Evolutionary conservation across 2,329 filamentous ascomycete genomes (phyloP).

Genomic region (Graphiopsis chlorocephala): DNA sequence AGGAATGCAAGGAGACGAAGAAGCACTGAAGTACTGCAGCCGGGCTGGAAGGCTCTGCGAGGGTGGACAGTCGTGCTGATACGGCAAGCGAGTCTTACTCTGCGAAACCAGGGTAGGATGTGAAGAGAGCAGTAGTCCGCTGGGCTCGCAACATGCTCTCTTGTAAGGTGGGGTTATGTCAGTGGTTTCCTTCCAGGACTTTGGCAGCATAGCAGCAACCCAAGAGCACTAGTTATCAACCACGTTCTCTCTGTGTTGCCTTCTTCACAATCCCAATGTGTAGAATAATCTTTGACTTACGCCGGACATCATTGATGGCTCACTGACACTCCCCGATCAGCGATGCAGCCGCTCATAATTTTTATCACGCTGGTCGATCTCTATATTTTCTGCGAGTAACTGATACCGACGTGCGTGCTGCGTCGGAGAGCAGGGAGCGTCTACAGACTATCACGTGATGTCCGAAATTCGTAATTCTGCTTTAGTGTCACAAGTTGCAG

Average conservation of each 20-base stretch:
- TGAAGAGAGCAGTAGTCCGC: constrained; percentile 2
- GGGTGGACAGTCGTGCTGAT: background rate
- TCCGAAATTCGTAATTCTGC: too few relatives aligned
- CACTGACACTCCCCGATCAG: too few relatives aligned
- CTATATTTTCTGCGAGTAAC: too few relatives aligned
- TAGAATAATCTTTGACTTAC: too few relatives aligned
- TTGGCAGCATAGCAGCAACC: background rate
- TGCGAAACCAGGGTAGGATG: constrained; percentile 6
- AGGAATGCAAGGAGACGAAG: background rate
- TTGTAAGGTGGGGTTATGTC: background rate
- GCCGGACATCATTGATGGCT: too few relatives aligned
- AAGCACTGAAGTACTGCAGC: background rate
- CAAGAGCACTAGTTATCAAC: background rate
- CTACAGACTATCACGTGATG: too few relatives aligned
- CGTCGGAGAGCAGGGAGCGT: too few relatives aligned
- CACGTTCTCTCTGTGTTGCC: background rate
- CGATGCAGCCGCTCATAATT: too few relatives aligned
- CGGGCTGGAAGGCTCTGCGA: background rate
- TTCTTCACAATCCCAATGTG: background rate
- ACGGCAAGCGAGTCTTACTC: background rate
- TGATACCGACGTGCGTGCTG: too few relatives aligned
- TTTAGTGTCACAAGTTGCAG: too few relatives aligned
- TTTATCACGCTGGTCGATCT: too few relatives aligned
- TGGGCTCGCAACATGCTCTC: constrained; percentile 5
- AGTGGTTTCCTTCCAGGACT: background rate